phyloP scores from a whole-genome alignment of 2,329 filamentous ascomycete genomes.

The Geosmithia putterillii region DNA sequence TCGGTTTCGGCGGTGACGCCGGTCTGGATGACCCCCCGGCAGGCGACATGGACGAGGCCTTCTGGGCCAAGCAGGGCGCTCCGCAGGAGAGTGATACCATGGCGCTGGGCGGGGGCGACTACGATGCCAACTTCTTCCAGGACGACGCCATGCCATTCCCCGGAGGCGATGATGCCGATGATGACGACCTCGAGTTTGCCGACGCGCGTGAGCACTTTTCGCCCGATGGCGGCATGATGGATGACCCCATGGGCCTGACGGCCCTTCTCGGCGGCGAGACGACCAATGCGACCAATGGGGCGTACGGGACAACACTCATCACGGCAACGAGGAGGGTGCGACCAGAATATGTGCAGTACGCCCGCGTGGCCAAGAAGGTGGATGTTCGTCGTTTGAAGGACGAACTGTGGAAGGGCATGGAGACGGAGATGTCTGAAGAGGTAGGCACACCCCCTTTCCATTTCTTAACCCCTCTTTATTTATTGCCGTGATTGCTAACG shows the following conservation, averaged over 20 bases:
- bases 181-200: slow-evolving; percentile 63
- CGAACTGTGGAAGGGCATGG: slow-evolving; percentile 58
- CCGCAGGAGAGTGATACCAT: slow-evolving; percentile 39
- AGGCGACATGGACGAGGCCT: slow-evolving; percentile 85
- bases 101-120: slow-evolving; percentile 57
- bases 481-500: not conserved
- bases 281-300: slow-evolving; percentile 26
- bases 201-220: slow-evolving; percentile 73
- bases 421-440: slow-evolving; percentile 36
- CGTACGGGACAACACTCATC: slow-evolving; percentile 56
- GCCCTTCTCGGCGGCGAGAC: slow-evolving; percentile 38
- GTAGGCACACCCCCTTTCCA: slow-evolving; percentile 21
- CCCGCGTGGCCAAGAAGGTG: slow-evolving; percentile 58
- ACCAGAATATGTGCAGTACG: slow-evolving; percentile 60
- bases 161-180: slow-evolving; percentile 48
- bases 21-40: slow-evolving; percentile 41
- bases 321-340: slow-evolving; percentile 50
- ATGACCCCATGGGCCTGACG: slow-evolving; percentile 34
- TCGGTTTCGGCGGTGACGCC: slow-evolving; percentile 27
- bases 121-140: slow-evolving; percentile 96
- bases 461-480: not conserved
- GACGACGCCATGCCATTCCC: slow-evolving; percentile 67
- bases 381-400: slow-evolving; percentile 58
- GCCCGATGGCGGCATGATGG: slow-evolving; percentile 42
- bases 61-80: slow-evolving; percentile 72